A percentile compares a stretch with the other conserved stretches of the same genome.
These are phyloP conservation scores for Acanthochlamys bracteata DNA, from an alignment of 106 monocot genomes.

Conservation along the genomic window DNA sequence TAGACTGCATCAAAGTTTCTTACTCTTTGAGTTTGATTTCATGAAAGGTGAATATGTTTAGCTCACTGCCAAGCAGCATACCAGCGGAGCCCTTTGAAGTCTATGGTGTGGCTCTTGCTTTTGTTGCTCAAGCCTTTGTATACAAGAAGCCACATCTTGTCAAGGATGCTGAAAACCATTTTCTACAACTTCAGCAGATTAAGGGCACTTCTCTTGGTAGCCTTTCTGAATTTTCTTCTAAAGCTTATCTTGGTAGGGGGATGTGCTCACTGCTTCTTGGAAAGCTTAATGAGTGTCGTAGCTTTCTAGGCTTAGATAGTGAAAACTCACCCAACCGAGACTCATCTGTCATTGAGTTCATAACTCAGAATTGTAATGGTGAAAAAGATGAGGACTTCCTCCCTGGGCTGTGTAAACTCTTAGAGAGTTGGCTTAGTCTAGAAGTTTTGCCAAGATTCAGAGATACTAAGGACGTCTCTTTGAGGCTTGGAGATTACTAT, in stretches of 20 bases:
- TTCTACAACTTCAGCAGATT: slow-evolving; percentile 71
- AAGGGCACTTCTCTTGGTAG: slow-evolving; percentile 22
- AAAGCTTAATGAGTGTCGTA: slow-evolving; percentile 57
- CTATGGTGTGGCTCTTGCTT: slow-evolving; percentile 75
- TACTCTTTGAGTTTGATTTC: slow-evolving; percentile 11
- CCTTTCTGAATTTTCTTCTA: slow-evolving; percentile 31
- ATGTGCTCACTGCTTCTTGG: slow-evolving; percentile 84
- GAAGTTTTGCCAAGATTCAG: slow-evolving; percentile 79
- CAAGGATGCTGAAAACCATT: slow-evolving; percentile 57
- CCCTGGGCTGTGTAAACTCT: slow-evolving; percentile 81
- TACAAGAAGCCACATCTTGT: slow-evolving; percentile 66
- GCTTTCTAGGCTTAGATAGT: slow-evolving; percentile 71
- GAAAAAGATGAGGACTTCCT: slow-evolving; percentile 48
- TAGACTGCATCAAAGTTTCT: not conserved
- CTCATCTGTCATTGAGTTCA: slow-evolving; percentile 60
- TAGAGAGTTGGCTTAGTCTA: slow-evolving; percentile 79
- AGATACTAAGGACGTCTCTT: slow-evolving; percentile 59
- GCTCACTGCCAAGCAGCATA: slow-evolving; percentile 68
- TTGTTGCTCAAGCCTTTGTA: slow-evolving; percentile 66
- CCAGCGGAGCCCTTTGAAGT: slow-evolving; percentile 85
- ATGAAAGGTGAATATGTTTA: slow-evolving; percentile 77
- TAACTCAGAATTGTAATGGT: slow-evolving; percentile 46
- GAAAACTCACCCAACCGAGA: slow-evolving; percentile 57
- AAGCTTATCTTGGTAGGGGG: slow-evolving; percentile 54
- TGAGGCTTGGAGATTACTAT: slow-evolving; percentile 79